Evolutionary conservation across 2,329 filamentous ascomycete genomes (phyloP), one percentile per base, ranked within the genome.

Genomic region (Ceratocystis ficicola): DNA sequence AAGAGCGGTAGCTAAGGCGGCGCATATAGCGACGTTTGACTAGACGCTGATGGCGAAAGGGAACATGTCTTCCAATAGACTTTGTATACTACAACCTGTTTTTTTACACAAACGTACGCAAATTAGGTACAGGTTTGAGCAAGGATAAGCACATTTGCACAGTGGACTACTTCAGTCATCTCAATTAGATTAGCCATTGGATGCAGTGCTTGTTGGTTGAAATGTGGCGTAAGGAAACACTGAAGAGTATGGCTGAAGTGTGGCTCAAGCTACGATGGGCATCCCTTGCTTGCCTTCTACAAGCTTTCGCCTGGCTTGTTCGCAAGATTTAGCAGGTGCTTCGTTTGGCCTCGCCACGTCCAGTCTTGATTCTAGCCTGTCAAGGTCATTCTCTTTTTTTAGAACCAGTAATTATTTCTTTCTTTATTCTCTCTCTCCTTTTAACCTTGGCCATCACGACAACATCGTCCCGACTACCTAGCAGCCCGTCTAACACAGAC

Each of bases 61-160:
- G n/a, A 20, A 32, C 25, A 32, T 59, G 55, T 59, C 55, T 59
- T 59, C 55, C 55, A 17, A 59, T 59, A 59, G 55, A 59, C 55
- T 46, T n/a, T 67, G 66, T 67, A 67, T 65, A 65, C 55, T 63
- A 67, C 57, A 32, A 65, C 62, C 55, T 36, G 46, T 63, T 63
- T 60, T 48, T 48, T 52, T 25, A 12, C 20, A 52, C 48, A 10
- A 25, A 25, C 48, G 3, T 25, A 5, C 10, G 5, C 25, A 25
- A 25, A 12, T 22, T 20, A 5, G 48, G 3, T 12, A 25, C 20
- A 25, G 22, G 22, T 28, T 10, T 52, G 15, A 15, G 48, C 48
- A 25, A 52, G 25, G 48, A 52, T 4, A 50, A 4, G 7, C 48
- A 28, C 22, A 28, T 25, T 10, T 10, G 15, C 7, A 50, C 1